Base-by-base conservation (phyloP, 208 protist species). In the Crithidia fasciculata region DNA sequence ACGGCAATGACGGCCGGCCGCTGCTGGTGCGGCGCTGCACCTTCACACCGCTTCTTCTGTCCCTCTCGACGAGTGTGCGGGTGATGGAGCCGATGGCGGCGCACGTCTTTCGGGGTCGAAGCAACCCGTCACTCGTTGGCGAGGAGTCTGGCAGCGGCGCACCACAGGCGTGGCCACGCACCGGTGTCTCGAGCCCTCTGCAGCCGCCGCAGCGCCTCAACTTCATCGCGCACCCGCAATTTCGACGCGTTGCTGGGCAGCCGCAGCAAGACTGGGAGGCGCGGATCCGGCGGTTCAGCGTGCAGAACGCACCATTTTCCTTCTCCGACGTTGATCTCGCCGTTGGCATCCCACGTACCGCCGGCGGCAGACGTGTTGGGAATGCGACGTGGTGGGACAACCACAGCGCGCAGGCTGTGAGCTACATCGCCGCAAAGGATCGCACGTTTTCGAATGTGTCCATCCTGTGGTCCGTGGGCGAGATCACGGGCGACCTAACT, bases 221-320 rank as follows among this genome's bases (percentile, higher is more conserved):
- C 2, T 0, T 69, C 3, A 15, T 76, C 13, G 28, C 44, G 43
- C 71, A 76, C 54, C 71, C 50, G 39, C 76, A 81, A 63, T 47
- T 50, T 3, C 8, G 49, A 44, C 68, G 64, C 13, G 40, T 68
- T 41, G 63, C 56, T n/a, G 76, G 64, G 19, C 69, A 76, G 37
- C 65, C 60, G 54, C 58, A 80, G 52, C 80, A 84, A 49, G 74
- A 84, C 57, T 39, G 37, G 37, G 80, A 84, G 70, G 70, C 74
- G 13, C 44, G 63, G 18, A 43, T 76, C 8, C 55, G 45, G 9
- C 76, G 76, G 28, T 77, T 69, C 66, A 76, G 65, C 58, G 41
- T 59, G 36, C 76, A 71, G 39, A 37, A 55, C 7, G 55, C 60
- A 0, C 28, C 50, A 9, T 70, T 69, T 28, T 74, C 76, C 4